phyloP scores from a whole-genome alignment of 2,329 filamentous ascomycete genomes.

The Paraphaeosphaeria minitans region DNA sequence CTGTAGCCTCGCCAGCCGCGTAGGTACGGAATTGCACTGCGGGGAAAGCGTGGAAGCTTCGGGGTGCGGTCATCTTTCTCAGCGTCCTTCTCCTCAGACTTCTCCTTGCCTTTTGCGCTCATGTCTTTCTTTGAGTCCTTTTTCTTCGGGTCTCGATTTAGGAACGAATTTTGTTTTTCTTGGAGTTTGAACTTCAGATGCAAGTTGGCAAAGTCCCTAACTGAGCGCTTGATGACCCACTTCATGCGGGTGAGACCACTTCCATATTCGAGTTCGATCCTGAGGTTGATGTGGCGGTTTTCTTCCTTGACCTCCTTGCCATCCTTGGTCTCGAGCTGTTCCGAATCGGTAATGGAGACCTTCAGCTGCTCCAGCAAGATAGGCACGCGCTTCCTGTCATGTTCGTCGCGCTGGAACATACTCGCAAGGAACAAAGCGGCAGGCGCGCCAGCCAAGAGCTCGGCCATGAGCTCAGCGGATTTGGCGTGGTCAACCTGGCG shows the following conservation, averaged over 20 bases:
- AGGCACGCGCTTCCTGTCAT: constrained; percentile 92
- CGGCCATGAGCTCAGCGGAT: constrained; percentile 94
- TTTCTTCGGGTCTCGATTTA: constrained; percentile 58
- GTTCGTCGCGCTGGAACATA: constrained; percentile 97
- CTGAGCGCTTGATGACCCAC: constrained; percentile 87
- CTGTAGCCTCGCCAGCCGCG: constrained; percentile 74
- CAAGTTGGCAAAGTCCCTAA: constrained; percentile 88
- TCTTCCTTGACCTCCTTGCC: constrained; percentile 38
- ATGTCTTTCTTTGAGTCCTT: constrained; percentile 23
- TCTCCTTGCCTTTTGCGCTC: constrained; percentile 27
- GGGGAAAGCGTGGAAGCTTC: constrained; percentile 88
- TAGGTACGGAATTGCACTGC: constrained; percentile 86
- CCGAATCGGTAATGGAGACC: constrained; percentile 81
- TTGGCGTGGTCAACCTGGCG: constrained; percentile 88
- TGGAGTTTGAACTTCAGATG: constrained; percentile 93
- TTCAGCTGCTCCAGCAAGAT: constrained; percentile 95
- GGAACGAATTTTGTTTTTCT: constrained; percentile 80
- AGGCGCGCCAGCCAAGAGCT: constrained; percentile 88
- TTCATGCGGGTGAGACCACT: constrained; percentile 95
- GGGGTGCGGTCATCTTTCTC: constrained; percentile 66
- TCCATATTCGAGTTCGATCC: constrained; percentile 93
- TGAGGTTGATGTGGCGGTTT: constrained; percentile 81
- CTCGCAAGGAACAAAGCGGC: constrained; percentile 93
- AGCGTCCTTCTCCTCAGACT: constrained; percentile 44
- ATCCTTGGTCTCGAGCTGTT: constrained; percentile 46